These are phyloP conservation scores for Misopates orontium DNA, from an alignment of 257 asterid genomes.

Conservation along the genomic window DNA sequence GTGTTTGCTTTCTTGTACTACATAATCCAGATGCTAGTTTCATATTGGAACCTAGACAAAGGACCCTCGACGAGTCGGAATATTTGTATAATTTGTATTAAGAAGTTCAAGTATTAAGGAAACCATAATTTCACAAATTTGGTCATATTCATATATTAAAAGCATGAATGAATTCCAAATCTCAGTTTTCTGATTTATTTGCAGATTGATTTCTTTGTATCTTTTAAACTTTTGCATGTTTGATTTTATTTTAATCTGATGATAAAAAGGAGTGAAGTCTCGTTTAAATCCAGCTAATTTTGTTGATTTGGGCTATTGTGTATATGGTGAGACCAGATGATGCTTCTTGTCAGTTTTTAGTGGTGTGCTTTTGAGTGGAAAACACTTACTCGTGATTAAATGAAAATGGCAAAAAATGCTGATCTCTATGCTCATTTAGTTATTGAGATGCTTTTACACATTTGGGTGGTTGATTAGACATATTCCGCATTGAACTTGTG, in stretches of 20 bases:
- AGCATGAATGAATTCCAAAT: too few species aligned
- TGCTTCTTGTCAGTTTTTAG: not conserved
- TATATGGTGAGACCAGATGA: not conserved
- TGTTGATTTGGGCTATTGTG: not conserved
- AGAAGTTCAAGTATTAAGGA: not conserved
- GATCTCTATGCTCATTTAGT: not conserved
- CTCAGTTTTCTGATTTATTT: slow-evolving; percentile 10
- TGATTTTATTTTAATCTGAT: not conserved
- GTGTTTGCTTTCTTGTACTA: not conserved
- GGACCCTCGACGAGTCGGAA: too few species aligned
- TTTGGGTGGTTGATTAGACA: not conserved
- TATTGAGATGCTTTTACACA: not conserved
- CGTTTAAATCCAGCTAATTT: not conserved
- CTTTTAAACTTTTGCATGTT: not conserved
- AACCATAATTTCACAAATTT: not conserved
- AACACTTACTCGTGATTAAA: not conserved
- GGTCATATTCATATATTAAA: not conserved
- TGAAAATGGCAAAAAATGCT: not conserved
- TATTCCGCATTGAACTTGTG: not conserved
- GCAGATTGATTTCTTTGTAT: not conserved
- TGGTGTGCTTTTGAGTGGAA: not conserved
- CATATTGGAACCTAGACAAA: not conserved
- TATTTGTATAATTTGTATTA: not conserved
- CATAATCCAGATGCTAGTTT: not conserved
- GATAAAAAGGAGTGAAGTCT: not conserved